phyloP scores from a whole-genome alignment of 1,284 basidiomycete genomes.

The Cutaneotrichosporon cutaneum region DNA sequence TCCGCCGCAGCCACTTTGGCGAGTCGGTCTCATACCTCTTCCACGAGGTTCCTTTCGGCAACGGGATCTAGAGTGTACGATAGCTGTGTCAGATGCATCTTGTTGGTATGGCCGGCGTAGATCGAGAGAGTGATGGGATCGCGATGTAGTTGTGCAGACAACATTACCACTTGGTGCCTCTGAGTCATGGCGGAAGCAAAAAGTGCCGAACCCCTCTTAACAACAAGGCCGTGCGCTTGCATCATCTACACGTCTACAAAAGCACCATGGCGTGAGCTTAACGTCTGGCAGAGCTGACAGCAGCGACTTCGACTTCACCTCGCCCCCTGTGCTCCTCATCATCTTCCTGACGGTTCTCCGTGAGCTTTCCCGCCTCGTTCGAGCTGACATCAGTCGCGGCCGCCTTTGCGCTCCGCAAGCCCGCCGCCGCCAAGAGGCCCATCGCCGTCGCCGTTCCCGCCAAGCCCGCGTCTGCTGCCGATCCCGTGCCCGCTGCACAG shows the following conservation, averaged over 20 bases:
- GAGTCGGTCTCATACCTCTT: slow-evolving; percentile 54
- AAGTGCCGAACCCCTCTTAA: background rate
- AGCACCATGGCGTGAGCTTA: slow-evolving; percentile 4
- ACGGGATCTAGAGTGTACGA: slow-evolving; percentile 26
- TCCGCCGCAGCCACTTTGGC: slow-evolving; percentile 67
- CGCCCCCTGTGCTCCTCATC: slow-evolving; percentile 34
- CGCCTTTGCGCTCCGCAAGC: slow-evolving; percentile 22
- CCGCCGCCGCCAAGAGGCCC: slow-evolving; percentile 13
- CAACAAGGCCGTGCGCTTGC: background rate
- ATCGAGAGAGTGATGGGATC: background rate
- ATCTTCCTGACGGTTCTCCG: slow-evolving; percentile 42
- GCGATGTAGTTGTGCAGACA: background rate
- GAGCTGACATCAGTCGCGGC: slow-evolving; percentile 9
- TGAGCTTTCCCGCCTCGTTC: slow-evolving; percentile 23
- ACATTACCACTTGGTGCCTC: background rate
- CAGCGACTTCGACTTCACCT: slow-evolving; percentile 35
- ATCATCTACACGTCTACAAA: background rate
- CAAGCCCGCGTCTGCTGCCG: background rate
- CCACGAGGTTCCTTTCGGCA: slow-evolving; percentile 53
- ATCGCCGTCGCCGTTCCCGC: slow-evolving; percentile 13
- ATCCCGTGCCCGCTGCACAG: slow-evolving; percentile 22
- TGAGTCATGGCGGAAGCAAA: slow-evolving; percentile 10
- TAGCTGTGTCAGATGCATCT: slow-evolving; percentile 13
- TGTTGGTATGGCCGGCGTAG: background rate
- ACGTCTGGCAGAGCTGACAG: background rate